Evolutionary conservation across 2,329 filamentous ascomycete genomes (phyloP).

Genomic region (Lecanicillium sp.): DNA sequence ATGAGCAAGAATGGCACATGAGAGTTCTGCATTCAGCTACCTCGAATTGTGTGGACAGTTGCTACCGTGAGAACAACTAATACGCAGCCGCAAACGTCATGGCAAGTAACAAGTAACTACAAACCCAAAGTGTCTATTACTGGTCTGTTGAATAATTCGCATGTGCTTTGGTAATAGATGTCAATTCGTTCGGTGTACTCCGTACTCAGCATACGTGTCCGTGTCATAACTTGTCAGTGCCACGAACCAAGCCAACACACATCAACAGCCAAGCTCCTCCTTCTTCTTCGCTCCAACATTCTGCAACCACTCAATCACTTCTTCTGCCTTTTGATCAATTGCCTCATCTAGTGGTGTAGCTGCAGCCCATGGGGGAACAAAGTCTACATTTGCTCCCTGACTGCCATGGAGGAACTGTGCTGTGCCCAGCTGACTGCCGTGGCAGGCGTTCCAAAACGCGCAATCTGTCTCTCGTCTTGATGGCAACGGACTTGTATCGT

Average conservation of each 20-base stretch:
- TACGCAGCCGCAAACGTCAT: too few relatives aligned
- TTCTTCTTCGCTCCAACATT: slow-evolving; percentile 1
- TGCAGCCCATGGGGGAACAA: slow-evolving; percentile 46
- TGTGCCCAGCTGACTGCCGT: slow-evolving; percentile 15
- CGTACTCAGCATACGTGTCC: too few relatives aligned
- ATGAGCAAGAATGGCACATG: too few relatives aligned
- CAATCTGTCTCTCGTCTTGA: slow-evolving; percentile 7
- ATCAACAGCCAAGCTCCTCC: background rate
- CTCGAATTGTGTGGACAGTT: too few relatives aligned
- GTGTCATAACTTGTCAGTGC: too few relatives aligned
- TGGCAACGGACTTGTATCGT: background rate
- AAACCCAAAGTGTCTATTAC: background rate
- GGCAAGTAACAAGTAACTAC: background rate
- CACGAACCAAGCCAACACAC: too few relatives aligned
- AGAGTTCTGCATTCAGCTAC: too few relatives aligned
- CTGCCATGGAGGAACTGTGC: slow-evolving; percentile 14
- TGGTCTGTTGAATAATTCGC: too few relatives aligned
- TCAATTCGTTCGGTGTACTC: too few relatives aligned
- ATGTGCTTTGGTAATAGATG: too few relatives aligned
- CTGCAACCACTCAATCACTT: slow-evolving; percentile 13
- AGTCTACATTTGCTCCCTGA: slow-evolving; percentile 11
- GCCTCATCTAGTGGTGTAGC: slow-evolving; percentile 15
- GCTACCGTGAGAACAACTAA: too few relatives aligned
- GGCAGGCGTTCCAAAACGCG: slow-evolving; percentile 17
- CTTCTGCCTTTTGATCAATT: slow-evolving; percentile 1